These are phyloP conservation scores for Apiotrichum gracile DNA, from an alignment of 1,284 basidiomycete species.

Conservation along the genomic window DNA sequence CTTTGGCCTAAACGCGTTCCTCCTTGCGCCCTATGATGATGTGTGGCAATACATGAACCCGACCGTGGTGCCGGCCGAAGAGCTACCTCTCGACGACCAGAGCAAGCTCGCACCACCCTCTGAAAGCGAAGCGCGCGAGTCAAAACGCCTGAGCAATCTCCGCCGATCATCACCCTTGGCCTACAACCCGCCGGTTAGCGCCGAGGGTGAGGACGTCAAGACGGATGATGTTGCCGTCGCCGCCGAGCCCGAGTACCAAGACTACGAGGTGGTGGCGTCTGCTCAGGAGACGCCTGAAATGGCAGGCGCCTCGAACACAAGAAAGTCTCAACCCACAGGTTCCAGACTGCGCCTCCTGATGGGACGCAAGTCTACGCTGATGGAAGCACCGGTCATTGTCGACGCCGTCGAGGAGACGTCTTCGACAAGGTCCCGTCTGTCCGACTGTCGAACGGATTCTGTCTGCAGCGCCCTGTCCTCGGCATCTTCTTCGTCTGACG, in stretches of 20 bases:
- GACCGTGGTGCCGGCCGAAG: constrained; percentile 7
- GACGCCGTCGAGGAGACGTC: background rate
- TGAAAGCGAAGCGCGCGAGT: background rate
- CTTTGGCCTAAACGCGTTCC: constrained; percentile 35
- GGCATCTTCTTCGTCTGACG: constrained; percentile 21
- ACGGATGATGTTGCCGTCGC: background rate
- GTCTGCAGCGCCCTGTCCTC: constrained; percentile 24
- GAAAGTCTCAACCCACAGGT: background rate
- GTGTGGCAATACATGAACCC: constrained; percentile 35
- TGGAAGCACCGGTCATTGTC: background rate
- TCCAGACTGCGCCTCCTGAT: constrained; percentile 3
- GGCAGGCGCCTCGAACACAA: background rate
- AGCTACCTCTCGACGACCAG: constrained; percentile 1
- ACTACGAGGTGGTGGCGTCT: background rate
- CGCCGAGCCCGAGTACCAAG: background rate
- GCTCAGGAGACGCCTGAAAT: background rate
- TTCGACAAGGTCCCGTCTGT: background rate
- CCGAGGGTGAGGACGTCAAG: constrained; percentile 3
- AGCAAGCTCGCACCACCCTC: constrained; percentile 3
- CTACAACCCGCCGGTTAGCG: constrained; percentile 25
- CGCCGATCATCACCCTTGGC: constrained; percentile 19
- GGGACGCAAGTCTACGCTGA: constrained; percentile 5
- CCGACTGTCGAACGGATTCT: constrained; percentile 24
- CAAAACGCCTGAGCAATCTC: constrained; percentile 2
- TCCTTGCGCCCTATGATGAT: constrained; percentile 34